phyloP scores from a whole-genome alignment of 305 asterid genomes.

The Rubia occidens region DNA sequence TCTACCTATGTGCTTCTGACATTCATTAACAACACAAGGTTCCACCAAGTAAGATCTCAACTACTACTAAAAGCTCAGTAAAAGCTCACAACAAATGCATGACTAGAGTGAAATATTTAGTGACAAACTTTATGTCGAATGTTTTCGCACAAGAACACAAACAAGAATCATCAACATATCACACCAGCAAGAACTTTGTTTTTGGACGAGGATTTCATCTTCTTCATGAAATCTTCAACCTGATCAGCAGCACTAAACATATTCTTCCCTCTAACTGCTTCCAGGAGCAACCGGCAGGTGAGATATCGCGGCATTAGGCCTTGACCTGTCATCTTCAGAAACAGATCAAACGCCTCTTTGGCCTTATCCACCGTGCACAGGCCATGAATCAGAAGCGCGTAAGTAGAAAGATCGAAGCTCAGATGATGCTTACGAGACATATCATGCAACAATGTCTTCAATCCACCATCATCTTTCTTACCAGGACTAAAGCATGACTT shows the following conservation, averaged over 20 bases:
- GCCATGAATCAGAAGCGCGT: slow-evolving; percentile 72
- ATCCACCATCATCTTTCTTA: slow-evolving; percentile 26
- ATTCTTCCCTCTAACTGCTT: slow-evolving; percentile 40
- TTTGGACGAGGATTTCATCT: slow-evolving; percentile 45
- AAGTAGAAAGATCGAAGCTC: slow-evolving; percentile 63
- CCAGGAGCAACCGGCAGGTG: slow-evolving; percentile 62
- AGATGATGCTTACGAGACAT: slow-evolving; percentile 67
- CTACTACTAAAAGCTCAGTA: neutral
- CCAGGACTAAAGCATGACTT: slow-evolving; percentile 49
- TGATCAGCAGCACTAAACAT: slow-evolving; percentile 50
- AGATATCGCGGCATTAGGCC: slow-evolving; percentile 58
- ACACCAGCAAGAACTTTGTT: neutral
- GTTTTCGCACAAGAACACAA: neutral
- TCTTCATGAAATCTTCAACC: slow-evolving; percentile 58
- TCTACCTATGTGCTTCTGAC: neutral
- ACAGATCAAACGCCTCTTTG: slow-evolving; percentile 49
- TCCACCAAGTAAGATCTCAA: neutral
- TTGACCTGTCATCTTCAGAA: slow-evolving; percentile 50
- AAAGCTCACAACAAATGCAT: neutral
- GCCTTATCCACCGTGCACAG: slow-evolving; percentile 53
- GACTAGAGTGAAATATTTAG: neutral
- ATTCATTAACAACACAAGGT: neutral
- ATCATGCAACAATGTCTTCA: slow-evolving; percentile 40
- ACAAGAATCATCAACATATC: neutral
- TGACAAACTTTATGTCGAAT: neutral